phyloP scores from a whole-genome alignment of 768 basidiomycete species.

The Polyporus arcularius region DNA sequence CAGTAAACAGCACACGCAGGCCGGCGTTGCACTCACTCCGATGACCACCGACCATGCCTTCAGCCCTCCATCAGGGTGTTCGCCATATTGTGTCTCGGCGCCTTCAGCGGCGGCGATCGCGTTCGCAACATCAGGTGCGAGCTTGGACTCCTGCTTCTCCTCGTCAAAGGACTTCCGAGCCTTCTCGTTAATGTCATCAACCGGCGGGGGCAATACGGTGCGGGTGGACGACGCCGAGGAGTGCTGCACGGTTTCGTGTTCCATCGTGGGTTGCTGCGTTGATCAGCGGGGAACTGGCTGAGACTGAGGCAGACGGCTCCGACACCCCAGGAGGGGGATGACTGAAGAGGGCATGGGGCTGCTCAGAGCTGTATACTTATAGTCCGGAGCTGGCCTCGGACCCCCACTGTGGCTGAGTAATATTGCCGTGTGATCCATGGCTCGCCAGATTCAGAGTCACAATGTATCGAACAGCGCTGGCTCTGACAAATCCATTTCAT shows the following conservation, averaged over 20 bases:
- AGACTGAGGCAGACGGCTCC: neutral
- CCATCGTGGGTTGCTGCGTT: neutral
- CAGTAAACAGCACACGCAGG: neutral
- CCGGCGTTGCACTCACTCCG: conserved; percentile 34
- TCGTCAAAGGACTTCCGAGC: neutral
- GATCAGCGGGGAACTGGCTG: neutral
- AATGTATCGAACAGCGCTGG: too few relatives aligned
- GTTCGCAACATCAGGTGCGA: neutral
- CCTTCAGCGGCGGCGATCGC: neutral
- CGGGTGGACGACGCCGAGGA: conserved; percentile 7
- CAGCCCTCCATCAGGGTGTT: conserved; percentile 46
- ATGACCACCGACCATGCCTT: conserved; percentile 44
- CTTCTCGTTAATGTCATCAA: conserved; percentile 11
- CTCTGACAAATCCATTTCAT: too few relatives aligned
- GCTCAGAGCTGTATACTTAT: too few relatives aligned
- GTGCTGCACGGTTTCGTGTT: neutral
- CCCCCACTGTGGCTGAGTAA: neutral
- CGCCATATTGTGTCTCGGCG: conserved; percentile 15
- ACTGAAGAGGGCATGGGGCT: neutral
- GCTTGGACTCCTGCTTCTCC: neutral
- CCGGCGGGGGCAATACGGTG: neutral
- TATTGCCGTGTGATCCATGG: too few relatives aligned
- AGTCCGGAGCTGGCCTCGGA: too few relatives aligned
- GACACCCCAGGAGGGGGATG: neutral
- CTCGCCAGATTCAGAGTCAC: too few relatives aligned